Conservation (phyloP, 352 stramenopile species). For the Elongisporangium undulatum region DNA sequence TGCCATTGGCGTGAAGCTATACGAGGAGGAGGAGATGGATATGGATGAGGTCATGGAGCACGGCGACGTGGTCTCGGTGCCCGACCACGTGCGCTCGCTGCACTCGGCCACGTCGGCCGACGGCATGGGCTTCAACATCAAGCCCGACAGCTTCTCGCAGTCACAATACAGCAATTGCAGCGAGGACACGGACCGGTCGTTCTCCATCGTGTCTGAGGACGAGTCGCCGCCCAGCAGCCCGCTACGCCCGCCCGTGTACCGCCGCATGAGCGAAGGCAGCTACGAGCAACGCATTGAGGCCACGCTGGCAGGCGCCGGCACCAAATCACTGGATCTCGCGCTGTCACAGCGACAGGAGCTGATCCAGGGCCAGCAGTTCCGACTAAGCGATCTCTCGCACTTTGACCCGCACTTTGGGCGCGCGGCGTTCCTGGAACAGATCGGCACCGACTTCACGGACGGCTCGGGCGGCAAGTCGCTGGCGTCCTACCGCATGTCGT, state of each 20-base stretch:
- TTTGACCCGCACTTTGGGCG: constrained; percentile 73
- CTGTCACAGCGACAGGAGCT: constrained; percentile 23
- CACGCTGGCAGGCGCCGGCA: constrained; percentile 47
- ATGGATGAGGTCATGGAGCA: constrained; percentile 14
- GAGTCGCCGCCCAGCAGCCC: constrained; percentile 31
- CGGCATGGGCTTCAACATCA: constrained; percentile 15
- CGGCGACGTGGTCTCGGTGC: constrained; percentile 16
- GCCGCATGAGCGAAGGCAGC: constrained; percentile 37
- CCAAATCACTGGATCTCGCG: constrained; percentile 42
- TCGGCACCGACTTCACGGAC: constrained; percentile 57
- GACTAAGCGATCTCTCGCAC: constrained; percentile 53
- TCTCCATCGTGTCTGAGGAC: constrained; percentile 57
- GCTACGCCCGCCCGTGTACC: constrained; percentile 18
- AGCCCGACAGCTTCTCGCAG: constrained; percentile 24
- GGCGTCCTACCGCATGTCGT: constrained; percentile 63
- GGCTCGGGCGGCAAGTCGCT: constrained; percentile 56
- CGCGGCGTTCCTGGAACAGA: constrained; percentile 61
- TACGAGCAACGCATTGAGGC: constrained; percentile 73
- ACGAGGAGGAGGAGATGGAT: constrained; percentile 22
- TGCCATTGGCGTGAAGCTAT: constrained; percentile 11
- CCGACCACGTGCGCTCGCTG: constrained; percentile 18
- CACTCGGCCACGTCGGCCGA: constrained; percentile 7
- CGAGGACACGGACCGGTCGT: constrained; percentile 64
- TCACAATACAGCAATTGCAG: constrained; percentile 34
- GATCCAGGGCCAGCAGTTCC: constrained; percentile 32